These are phyloP conservation scores for Phytophthora sansomeana DNA, from an alignment of 352 stramenopile species.

Conservation along the genomic window DNA sequence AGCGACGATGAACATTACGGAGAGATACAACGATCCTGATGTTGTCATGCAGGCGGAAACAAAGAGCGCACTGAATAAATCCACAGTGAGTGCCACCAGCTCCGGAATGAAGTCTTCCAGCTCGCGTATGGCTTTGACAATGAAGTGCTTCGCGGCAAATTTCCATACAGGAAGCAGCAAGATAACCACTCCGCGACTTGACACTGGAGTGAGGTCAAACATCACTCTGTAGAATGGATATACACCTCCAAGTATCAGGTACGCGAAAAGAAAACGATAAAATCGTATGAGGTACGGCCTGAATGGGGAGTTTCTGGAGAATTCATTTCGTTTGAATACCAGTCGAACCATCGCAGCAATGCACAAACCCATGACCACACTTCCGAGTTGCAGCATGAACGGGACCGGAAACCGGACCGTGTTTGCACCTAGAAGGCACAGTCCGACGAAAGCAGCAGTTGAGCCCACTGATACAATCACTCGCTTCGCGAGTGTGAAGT, in stretches of 20 bases:
- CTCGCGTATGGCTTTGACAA: not conserved
- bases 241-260: slow-evolving; percentile 10
- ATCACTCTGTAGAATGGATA: slow-evolving; percentile 15
- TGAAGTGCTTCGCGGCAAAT: slow-evolving; percentile 10
- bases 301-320: slow-evolving; percentile 6
- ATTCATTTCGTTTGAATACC: slow-evolving; percentile 5
- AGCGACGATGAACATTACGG: too few relatives aligned
- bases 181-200: not conserved
- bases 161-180: slow-evolving; percentile 14
- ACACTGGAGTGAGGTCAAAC: not conserved
- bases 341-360: slow-evolving; percentile 16
- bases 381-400: slow-evolving; percentile 14
- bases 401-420: slow-evolving; percentile 21
- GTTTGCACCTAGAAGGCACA: slow-evolving; percentile 1
- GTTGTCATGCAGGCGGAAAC: too few relatives aligned
- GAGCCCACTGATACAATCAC: slow-evolving; percentile 10
- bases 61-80: too few relatives aligned
- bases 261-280: slow-evolving; percentile 16
- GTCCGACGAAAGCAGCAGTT: slow-evolving; percentile 2
- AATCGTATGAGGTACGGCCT: slow-evolving; percentile 1
- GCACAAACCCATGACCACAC: not conserved
- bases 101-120: slow-evolving; percentile 9
- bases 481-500: slow-evolving; percentile 12
- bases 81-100: too few relatives aligned
- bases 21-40: too few relatives aligned